These are phyloP conservation scores for Trypanosoma mega DNA, from an alignment of 208 protist genomes.

Conservation along the genomic window DNA sequence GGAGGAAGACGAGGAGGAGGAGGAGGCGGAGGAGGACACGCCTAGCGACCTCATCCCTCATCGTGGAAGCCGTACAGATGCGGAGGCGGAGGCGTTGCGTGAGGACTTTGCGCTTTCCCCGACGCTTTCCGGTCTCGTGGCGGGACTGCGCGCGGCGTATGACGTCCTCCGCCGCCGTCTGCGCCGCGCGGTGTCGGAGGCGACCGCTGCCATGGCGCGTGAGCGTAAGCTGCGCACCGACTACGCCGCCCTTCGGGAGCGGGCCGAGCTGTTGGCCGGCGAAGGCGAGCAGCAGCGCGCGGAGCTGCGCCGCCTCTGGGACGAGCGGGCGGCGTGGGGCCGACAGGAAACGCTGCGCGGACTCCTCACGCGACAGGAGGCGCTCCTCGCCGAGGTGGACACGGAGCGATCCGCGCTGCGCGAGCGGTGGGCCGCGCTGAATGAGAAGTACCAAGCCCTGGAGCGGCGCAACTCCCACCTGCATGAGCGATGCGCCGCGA, in stretches of 20 bases:
- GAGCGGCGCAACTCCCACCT: slow-evolving; percentile 69
- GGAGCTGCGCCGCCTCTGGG: slow-evolving; percentile 38
- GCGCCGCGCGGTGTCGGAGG: neutral
- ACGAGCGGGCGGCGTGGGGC: slow-evolving; percentile 19
- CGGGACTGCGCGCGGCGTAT: slow-evolving; percentile 14
- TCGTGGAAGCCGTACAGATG: too few relatives aligned
- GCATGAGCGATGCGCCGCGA: slow-evolving; percentile 71
- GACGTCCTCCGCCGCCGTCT: slow-evolving; percentile 11
- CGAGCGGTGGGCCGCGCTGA: slow-evolving; percentile 46
- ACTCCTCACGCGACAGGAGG: slow-evolving; percentile 57
- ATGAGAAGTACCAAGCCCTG: slow-evolving; percentile 59
- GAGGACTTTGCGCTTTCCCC: slow-evolving; percentile 7
- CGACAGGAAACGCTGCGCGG: slow-evolving; percentile 44
- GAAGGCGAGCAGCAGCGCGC: slow-evolving; percentile 34
- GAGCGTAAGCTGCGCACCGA: slow-evolving; percentile 14
- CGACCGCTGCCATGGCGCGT: neutral
- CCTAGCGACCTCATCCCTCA: too few relatives aligned
- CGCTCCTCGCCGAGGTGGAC: slow-evolving; percentile 45
- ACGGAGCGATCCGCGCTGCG: slow-evolving; percentile 57
- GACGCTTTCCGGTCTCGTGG: slow-evolving; percentile 20
- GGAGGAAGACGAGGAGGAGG: neutral
- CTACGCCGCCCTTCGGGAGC: neutral
- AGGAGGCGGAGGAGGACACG: neutral
- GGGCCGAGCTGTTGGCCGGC: neutral
- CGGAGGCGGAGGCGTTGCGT: neutral